These are phyloP conservation scores for Solidago caesia DNA, from an alignment of 129 eudicot genomes.

Conservation along the genomic window DNA sequence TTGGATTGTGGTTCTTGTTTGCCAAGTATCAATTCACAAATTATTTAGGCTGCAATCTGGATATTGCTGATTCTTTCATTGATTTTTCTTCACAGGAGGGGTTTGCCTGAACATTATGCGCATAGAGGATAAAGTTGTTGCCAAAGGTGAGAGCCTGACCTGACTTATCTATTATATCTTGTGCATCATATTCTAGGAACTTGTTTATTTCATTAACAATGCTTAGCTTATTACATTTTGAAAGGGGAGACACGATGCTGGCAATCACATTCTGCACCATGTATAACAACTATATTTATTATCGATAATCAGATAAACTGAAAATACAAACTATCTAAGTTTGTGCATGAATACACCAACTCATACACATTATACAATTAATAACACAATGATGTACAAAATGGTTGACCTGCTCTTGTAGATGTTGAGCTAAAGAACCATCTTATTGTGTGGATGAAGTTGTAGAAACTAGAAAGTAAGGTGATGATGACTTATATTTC, in stretches of 20 bases:
- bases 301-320: neutral
- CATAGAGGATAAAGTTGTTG: slow-evolving; percentile 41
- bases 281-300: neutral
- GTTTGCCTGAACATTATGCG: slow-evolving; percentile 37
- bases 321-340: neutral
- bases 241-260: slow-evolving; percentile 1
- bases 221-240: slow-evolving; percentile 1
- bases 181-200: neutral
- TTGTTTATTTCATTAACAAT: slow-evolving; percentile 16
- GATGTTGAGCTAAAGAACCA: slow-evolving; percentile 25
- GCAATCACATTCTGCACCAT: slow-evolving; percentile 11
- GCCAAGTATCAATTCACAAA: neutral
- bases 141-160: slow-evolving; percentile 44
- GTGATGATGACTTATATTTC: slow-evolving; percentile 17
- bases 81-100: slow-evolving; percentile 38
- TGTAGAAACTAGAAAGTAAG: slow-evolving; percentile 15
- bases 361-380: no score
- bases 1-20: slow-evolving; percentile 5
- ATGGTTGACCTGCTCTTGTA: slow-evolving; percentile 20
- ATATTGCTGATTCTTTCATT: slow-evolving; percentile 30
- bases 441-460: neutral
- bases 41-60: slow-evolving; percentile 9
- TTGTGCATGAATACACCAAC: no score
- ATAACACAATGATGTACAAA: slow-evolving; percentile 13
- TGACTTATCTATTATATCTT: slow-evolving; percentile 2